Base-by-base conservation (phyloP, 1,284 basidiomycete genomes). In the Boletus austroedulis region DNA sequence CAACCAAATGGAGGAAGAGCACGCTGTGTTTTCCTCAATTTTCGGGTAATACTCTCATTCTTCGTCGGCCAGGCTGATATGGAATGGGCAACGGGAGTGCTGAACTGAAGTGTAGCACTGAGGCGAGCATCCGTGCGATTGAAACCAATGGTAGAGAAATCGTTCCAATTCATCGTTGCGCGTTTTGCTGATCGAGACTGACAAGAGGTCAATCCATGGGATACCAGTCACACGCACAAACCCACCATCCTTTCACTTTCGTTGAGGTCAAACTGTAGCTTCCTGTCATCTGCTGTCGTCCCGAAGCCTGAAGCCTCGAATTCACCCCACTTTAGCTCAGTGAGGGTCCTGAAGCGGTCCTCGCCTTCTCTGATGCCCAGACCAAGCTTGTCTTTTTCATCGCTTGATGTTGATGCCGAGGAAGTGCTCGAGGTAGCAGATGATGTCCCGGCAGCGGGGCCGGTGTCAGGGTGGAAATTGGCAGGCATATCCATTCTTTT, bases 311-410 rank as follows among this genome's bases (percentile, higher is more conserved):
- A 79, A 41, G 81, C 77, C 77, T 94, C 91, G 66, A 95, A 95
- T 69, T 90, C 86, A 14, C 90, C 90, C 93, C 93, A 95, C 69
- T 87, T 90, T 63, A 93, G 77, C 61, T 94, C 91, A 0, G 91
- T 90, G 64, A 95, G 69, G 59, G 83, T 91, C 56, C 85, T 80
- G 73, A 89, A 95, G n/a, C 84, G 77, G 59, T 87, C 87, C 57
- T 86, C 85, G 10, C 80, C 80, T 28, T 72, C 66, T 26, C 75
- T 53, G 64, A 74, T 71, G 43, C 60, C 75, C 49, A 58, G 67
- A 64, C 67, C 68, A 7, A 45, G 57, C 15, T 61, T 64, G 26
- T 67, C 64, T 24, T 58, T 73, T 31, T 60, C 62, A 24, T 67
- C 71, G 61, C 64, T 74, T 58, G 77, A 62, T 3, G 71, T 62